Conservation (phyloP, 306 rosid species). For the Senna tora region DNA sequence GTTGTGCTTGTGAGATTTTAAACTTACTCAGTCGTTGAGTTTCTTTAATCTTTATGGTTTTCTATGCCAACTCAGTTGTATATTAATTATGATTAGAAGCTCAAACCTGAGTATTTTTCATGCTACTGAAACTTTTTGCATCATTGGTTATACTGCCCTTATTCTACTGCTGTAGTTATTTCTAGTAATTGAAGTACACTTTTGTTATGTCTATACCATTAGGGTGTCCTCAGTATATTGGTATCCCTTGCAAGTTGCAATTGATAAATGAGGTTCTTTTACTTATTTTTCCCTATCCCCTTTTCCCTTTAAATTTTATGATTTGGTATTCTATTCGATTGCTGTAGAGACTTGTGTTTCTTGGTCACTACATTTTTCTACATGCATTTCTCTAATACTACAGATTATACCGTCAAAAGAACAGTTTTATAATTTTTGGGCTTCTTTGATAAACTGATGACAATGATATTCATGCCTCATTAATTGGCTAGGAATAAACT, state of each 20-base stretch:
- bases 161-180: conserved; percentile 8
- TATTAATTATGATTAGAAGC: background rate
- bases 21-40: conserved; percentile 8
- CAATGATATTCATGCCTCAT: conserved; percentile 15
- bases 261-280: conserved; percentile 13
- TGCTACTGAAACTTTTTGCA: background rate
- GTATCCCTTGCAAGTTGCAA: conserved; percentile 2
- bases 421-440: conserved; percentile 2
- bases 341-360: background rate
- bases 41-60: conserved; percentile 9
- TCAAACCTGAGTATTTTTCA: conserved; percentile 3
- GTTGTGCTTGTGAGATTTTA: background rate
- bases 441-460: conserved; percentile 10
- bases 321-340: background rate
- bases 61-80: conserved; percentile 12
- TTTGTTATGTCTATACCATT: background rate
- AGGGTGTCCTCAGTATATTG: conserved; percentile 5
- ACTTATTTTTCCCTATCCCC: conserved; percentile 24
- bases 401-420: background rate
- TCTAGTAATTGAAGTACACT: conserved; percentile 10
- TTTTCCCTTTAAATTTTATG: background rate
- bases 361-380: background rate
- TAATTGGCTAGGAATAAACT: background rate
- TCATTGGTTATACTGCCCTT: conserved; percentile 26
- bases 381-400: background rate